Evolutionary conservation across 805 yeast species (phyloP), one percentile per base, ranked within the genome.

Genomic region (Hanseniaspora thailandica): DNA sequence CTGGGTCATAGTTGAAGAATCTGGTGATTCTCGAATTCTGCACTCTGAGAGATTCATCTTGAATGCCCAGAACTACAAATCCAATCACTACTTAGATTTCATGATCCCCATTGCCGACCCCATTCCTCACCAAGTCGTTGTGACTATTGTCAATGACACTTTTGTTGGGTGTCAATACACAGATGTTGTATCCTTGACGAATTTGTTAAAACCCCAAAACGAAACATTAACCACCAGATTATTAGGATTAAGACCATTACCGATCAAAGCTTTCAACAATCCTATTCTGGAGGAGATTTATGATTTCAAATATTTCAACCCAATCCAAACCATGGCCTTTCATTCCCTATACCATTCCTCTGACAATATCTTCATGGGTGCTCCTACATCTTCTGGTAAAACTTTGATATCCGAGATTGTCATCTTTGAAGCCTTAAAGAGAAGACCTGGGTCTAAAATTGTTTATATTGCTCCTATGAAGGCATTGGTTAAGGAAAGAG

Each of bases 351-450:
- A 89, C 69, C 81, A 93, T 65, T 70, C 83, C 0, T 78, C 84
- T 57, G 76, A 83, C 1, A 85, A 84, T 64, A 89, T 84, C 0
- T 85, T 93, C 66, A 86, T 93, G 44, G 99, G 99, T 9, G 88
- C 97, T 0, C 99, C 99, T 2, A 93, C 98, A 2, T 98, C 98
- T 23, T 90, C 97, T 0, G 99, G 99, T 59, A 93, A 93, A 66
- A 93, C 98, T 0, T 84, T 93, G 33, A 97, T 94, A 28, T 96
- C 97, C 0, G 99, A 93, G 63, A 68, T 93, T 54, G 97, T 97
- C 0, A 86, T 93, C 15, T 93, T 97, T 97, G 90, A 88, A 64
- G 97, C 98, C 0, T 84, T 90, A 65, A 78, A 76, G 45, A 83
- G 84, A 45, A 80, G 75, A 55, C 96, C 97, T 0, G 78, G 81